A percentile compares a stretch with the other conserved stretches of the same genome.
These are phyloP conservation scores for Mucor sp. DNA, from an alignment of 371 early-diverging fungal genomes.

Conservation along the genomic window DNA sequence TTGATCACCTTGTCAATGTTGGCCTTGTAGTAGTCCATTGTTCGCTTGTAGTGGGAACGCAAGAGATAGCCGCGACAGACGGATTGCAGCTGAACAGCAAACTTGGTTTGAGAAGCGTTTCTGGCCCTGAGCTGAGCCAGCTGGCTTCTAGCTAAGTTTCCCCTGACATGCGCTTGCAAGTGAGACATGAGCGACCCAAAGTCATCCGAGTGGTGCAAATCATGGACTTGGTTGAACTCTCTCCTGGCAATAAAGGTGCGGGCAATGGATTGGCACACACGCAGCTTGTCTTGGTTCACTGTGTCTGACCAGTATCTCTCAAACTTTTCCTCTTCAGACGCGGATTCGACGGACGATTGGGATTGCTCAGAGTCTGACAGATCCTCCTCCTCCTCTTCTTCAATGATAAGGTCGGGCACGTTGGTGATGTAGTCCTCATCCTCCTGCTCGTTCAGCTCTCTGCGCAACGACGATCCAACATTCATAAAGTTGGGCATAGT, in stretches of 20 bases:
- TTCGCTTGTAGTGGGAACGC: constrained; percentile 59
- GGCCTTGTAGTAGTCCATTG: constrained; percentile 60
- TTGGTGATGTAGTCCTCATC: background rate
- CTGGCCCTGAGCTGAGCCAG: constrained; percentile 27
- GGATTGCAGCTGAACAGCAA: constrained; percentile 71
- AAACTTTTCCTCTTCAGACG: background rate
- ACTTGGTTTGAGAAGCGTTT: constrained; percentile 21
- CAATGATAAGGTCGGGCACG: constrained; percentile 51
- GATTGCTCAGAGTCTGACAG: constrained; percentile 4
- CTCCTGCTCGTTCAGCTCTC: constrained; percentile 55
- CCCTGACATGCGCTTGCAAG: constrained; percentile 72
- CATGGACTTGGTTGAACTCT: constrained; percentile 29
- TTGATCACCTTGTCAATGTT: constrained; percentile 80
- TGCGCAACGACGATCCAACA: constrained; percentile 69
- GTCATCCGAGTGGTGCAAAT: constrained; percentile 16
- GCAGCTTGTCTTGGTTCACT: constrained; percentile 35
- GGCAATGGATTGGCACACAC: constrained; percentile 57
- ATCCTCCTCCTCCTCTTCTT: constrained; percentile 25
- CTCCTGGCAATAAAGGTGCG: constrained; percentile 54
- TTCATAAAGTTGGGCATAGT: constrained; percentile 84
- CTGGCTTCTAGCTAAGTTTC: constrained; percentile 50
- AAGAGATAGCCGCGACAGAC: constrained; percentile 64
- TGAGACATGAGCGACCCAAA: constrained; percentile 38
- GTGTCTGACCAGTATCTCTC: constrained; percentile 29
- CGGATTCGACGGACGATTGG: background rate